Conservation (phyloP, 1,284 basidiomycete genomes). For the Rhodotorula sp. region DNA sequence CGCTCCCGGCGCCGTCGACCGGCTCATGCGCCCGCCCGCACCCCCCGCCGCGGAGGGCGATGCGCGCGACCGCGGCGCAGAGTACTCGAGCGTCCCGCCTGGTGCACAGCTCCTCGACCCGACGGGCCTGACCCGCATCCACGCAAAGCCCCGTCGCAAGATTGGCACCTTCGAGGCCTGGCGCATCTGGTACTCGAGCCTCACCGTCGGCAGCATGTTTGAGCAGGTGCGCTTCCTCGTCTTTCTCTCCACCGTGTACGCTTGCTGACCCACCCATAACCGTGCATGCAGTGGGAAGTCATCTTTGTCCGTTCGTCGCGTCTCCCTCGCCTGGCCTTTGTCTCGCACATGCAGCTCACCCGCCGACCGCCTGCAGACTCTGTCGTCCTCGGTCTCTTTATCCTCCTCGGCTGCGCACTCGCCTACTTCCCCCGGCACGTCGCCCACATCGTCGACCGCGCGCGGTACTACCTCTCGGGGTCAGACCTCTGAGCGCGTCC, state of each 20-base stretch:
- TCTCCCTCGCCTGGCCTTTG: neutral
- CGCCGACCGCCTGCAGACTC: slow-evolving; percentile 8
- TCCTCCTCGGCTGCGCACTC: slow-evolving; percentile 19
- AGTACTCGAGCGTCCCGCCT: neutral
- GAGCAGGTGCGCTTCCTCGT: slow-evolving; percentile 15
- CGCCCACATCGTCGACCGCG: slow-evolving; percentile 7
- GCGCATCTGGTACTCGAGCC: slow-evolving; percentile 23
- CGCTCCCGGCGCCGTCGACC: no score
- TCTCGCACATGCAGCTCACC: neutral
- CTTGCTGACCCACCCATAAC: neutral
- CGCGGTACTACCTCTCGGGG: slow-evolving; percentile 21
- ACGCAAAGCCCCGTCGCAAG: slow-evolving; percentile 1
- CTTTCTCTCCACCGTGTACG: neutral
- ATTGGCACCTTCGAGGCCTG: slow-evolving; percentile 10
- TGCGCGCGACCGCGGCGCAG: neutral
- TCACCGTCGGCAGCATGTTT: slow-evolving; percentile 29
- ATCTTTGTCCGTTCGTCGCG: slow-evolving; percentile 22
- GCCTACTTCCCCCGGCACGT: slow-evolving; percentile 20
- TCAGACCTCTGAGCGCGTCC: slow-evolving; percentile 5
- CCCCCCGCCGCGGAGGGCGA: neutral
- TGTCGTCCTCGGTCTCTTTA: slow-evolving; percentile 18
- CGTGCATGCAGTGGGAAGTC: slow-evolving; percentile 23
- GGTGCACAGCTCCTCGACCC: neutral
- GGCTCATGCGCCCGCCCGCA: neutral
- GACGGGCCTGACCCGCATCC: neutral